These are phyloP conservation scores for Pleurotus tuoliensis DNA, from an alignment of 768 basidiomycete genomes.

Conservation along the genomic window DNA sequence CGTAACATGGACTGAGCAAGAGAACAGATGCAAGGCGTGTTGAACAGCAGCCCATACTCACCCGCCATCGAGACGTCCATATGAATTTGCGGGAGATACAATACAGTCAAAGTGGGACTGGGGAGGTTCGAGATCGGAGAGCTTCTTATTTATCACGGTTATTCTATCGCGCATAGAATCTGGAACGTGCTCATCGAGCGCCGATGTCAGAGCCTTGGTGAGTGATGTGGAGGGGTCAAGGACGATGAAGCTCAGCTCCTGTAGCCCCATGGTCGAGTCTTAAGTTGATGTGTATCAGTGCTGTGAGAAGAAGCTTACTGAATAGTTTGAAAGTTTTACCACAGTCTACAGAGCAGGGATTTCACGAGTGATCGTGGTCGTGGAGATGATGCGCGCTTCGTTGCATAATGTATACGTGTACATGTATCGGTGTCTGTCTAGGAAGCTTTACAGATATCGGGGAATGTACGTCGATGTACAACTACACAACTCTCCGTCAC, in stretches of 20 bases:
- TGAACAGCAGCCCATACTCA: not conserved
- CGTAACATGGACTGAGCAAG: not conserved
- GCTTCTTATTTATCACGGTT: not conserved
- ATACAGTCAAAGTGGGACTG: slow-evolving; percentile 10
- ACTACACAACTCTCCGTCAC: no score
- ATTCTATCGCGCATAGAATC: not conserved
- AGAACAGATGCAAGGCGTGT: no score
- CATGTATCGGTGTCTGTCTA: no score
- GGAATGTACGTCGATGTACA: no score
- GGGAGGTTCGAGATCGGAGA: slow-evolving; percentile 3
- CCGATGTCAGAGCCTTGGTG: not conserved
- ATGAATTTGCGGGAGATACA: slow-evolving; percentile 12
- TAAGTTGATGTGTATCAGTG: no score
- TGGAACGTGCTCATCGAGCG: slow-evolving; percentile 6
- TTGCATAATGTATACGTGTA: no score
- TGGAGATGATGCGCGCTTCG: no score
- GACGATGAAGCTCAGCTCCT: slow-evolving; percentile 3
- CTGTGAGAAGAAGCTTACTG: no score
- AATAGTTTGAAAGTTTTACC: no score
- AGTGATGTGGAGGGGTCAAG: slow-evolving; percentile 10
- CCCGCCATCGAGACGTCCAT: slow-evolving; percentile 11
- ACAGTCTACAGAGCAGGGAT: no score
- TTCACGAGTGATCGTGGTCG: no score
- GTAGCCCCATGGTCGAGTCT: not conserved
- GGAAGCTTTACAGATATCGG: no score